Evolutionary conservation across 345 rosid species (phyloP), one percentile per base, ranked within the genome.

Genomic region (Salix brachista): DNA sequence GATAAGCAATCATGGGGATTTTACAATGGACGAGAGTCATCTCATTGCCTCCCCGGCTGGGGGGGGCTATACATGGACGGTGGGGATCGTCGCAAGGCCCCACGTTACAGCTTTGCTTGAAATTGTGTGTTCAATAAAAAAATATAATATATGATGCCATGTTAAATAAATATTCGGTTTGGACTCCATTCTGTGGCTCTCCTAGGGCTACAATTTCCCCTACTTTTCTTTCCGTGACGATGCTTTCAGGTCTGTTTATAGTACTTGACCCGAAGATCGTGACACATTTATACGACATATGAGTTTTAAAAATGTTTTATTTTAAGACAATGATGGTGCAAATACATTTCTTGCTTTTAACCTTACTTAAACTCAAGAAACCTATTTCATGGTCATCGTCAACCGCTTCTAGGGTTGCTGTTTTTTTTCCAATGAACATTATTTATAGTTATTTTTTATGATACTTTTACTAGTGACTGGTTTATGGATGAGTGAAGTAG

Each of bases 61-160:
- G 2, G 78, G 87, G 44, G 14, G 76, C 76, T 39, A 70, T 3
- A 26, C 23, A 32, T 79, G 79, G 75, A 77, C 81, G 56, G 84
- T 68, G 4, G 28, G 77, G 77, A 76, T 36, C 37, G 7, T 87
- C 64, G 34, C n/a, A 71, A 65, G 83, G 71, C 21, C 79, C 87
- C 85, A 58, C 69, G 5, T 72, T 72, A 77, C 80, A 75, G 80
- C 82, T 84, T 84, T 79, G 73, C 78, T 64, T 76, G 83, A 80
- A 81, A 75, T 72, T 70, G 77, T 26, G 70, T 25, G 72, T 72
- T 26, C 26, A 54, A 6, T 54, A 19, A 9, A 19, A 9, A 41
- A 0, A 41, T 41, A 39, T 39, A 39, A 32, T 32, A 32, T 4
- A 11, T 14, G 46, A 58, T 5, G 50, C 65, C 65, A 50, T 28